Conservation (phyloP, 1,284 basidiomycete species). For the Polyporus tsugae region DNA sequence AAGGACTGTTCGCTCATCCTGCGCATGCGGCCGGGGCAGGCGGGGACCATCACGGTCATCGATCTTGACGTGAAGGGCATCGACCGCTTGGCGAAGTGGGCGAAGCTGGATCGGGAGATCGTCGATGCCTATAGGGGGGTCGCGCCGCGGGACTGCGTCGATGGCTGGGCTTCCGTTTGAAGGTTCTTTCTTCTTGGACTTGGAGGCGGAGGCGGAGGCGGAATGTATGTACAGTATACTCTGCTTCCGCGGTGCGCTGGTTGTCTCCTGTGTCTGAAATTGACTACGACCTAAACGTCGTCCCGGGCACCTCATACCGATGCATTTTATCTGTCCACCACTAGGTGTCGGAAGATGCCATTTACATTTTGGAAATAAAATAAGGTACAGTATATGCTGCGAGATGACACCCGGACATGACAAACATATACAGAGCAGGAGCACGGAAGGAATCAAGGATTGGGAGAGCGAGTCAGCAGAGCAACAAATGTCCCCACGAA, state of each 20-base stretch:
- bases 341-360: not conserved
- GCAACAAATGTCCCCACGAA: conserved; percentile 32
- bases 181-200: not conserved
- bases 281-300: too few relatives aligned
- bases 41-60: conserved; percentile 69
- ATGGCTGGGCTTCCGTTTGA: conserved; percentile 9
- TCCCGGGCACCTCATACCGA: not conserved
- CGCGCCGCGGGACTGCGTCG: conserved; percentile 26
- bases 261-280: not conserved
- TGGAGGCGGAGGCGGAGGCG: not conserved
- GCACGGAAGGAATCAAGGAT: conserved; percentile 1
- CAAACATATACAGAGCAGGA: conserved; percentile 3
- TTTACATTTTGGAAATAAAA: conserved; percentile 29
- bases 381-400: conserved; percentile 28
- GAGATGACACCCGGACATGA: conserved; percentile 4
- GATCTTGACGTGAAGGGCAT: conserved; percentile 89
- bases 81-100: conserved; percentile 75
- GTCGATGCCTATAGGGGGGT: conserved; percentile 55
- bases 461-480: conserved; percentile 25
- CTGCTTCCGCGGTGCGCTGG: not conserved
- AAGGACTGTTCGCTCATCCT: conserved; percentile 95
- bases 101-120: conserved; percentile 76
- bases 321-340: too few relatives aligned
- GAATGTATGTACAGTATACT: not conserved
- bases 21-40: conserved; percentile 44